phyloP scores from a whole-genome alignment of 2,329 filamentous ascomycete species.

The Hypoxylon sp. region DNA sequence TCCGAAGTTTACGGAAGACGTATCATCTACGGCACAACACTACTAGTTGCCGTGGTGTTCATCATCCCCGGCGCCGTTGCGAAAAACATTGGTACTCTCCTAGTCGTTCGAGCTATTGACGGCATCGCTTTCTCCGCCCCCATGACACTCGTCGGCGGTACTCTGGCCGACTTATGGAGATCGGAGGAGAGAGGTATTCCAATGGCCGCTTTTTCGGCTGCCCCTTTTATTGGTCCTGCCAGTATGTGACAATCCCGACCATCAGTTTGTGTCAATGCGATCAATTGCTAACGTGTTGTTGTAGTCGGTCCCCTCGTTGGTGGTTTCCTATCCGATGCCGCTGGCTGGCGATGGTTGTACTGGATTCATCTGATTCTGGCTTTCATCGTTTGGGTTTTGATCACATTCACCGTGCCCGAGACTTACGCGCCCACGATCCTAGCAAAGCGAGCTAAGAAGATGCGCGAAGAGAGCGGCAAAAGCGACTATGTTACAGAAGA shows the following conservation, averaged over 20 bases:
- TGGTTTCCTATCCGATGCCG: constrained; percentile 79
- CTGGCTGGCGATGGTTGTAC: constrained; percentile 87
- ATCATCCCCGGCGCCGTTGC: constrained; percentile 84
- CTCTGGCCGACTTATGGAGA: constrained; percentile 85
- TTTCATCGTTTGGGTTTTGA: constrained; percentile 78
- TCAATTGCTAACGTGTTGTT: constrained; percentile 30
- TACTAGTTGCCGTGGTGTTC: constrained; percentile 81
- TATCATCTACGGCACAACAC: constrained; percentile 78
- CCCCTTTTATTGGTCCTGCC: constrained; percentile 86
- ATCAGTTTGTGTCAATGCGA: background rate
- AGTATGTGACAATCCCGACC: constrained; percentile 57
- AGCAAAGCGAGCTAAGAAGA: constrained; percentile 76
- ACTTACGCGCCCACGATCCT: constrained; percentile 89
- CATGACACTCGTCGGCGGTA: constrained; percentile 89
- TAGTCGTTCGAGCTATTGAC: constrained; percentile 83
- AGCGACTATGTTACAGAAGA: constrained; percentile 81
- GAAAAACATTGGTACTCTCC: constrained; percentile 80
- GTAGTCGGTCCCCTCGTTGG: constrained; percentile 79
- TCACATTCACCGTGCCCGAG: constrained; percentile 91
- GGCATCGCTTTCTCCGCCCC: constrained; percentile 88
- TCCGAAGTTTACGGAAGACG: constrained; percentile 82
- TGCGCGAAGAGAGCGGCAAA: constrained; percentile 78
- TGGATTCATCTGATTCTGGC: constrained; percentile 88
- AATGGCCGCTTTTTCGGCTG: constrained; percentile 88
- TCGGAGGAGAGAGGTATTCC: constrained; percentile 88